phyloP scores from a whole-genome alignment of 208 protist genomes.

The Leishmania martiniquensis region DNA sequence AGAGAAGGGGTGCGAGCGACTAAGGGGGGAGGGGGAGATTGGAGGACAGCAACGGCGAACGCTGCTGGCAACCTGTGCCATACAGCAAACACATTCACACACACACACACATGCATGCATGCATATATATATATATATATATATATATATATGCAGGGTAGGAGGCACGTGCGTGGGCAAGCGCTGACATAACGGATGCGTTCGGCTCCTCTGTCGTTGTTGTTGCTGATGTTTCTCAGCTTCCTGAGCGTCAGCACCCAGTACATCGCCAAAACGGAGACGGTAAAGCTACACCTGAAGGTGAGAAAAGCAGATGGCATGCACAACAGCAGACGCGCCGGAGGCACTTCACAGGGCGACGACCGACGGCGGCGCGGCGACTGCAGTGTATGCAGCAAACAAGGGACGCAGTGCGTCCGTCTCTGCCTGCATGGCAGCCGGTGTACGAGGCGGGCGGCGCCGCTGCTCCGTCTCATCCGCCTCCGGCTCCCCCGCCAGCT shows the following conservation, averaged over 20 bases:
- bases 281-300: background rate
- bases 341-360: background rate
- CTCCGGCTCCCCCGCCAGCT: slow-evolving; percentile 77
- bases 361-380: background rate
- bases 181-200: background rate
- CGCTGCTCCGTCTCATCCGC: slow-evolving; percentile 57
- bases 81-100: background rate
- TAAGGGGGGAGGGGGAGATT: background rate
- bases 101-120: background rate
- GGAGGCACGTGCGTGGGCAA: too few relatives aligned
- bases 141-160: background rate
- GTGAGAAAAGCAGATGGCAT: background rate
- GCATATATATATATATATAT: too few relatives aligned
- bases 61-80: background rate
- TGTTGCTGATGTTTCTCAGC: background rate
- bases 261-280: too few relatives aligned
- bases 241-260: background rate
- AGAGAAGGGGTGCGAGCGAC: background rate
- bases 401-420: slow-evolving; percentile 43
- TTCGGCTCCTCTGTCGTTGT: background rate
- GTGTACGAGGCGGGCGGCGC: slow-evolving; percentile 47
- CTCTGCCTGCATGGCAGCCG: slow-evolving; percentile 61
- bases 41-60: background rate
- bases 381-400: slow-evolving; percentile 36
- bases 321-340: background rate